Evolutionary conservation across 331 rosid species (phyloP).

Genomic region (Pyrus hybrid): DNA sequence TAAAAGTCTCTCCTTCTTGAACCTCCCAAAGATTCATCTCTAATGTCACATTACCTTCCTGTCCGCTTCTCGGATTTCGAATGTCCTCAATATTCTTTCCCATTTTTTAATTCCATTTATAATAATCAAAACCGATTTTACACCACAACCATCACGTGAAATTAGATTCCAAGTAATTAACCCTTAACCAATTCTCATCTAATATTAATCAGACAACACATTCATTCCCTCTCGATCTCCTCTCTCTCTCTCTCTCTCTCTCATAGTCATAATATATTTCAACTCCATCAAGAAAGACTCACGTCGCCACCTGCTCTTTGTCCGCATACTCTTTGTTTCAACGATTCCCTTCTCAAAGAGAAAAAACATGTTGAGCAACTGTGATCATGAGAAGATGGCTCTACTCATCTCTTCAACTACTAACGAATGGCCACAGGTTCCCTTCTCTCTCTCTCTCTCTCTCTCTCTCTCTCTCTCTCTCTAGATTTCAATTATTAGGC

Average conservation of each 20-base stretch:
- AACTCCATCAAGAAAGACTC: conserved; percentile 33
- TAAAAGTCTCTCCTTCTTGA: conserved; percentile 31
- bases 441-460: conserved; percentile 21
- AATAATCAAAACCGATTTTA: conserved; percentile 28
- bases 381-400: conserved; percentile 47
- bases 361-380: conserved; percentile 55
- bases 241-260: not conserved
- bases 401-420: conserved; percentile 41
- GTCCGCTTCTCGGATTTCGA: conserved; percentile 75
- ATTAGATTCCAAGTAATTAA: conserved; percentile 4
- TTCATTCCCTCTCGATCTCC: not conserved
- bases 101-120: conserved; percentile 13
- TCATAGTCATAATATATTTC: conserved; percentile 22
- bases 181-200: not conserved
- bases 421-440: conserved; percentile 83
- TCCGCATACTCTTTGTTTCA: conserved; percentile 60
- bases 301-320: conserved; percentile 69
- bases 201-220: not conserved
- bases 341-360: conserved; percentile 34
- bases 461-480: conserved; percentile 15
- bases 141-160: conserved; percentile 67
- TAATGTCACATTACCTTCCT: conserved; percentile 45
- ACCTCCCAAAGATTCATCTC: conserved; percentile 71
- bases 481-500: conserved; percentile 53
- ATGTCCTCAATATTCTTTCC: conserved; percentile 45